A percentile compares a stretch with the other conserved stretches of the same genome.
These are phyloP conservation scores for Cardamine chenopodiifolia DNA, from an alignment of 345 rosid species.

Conservation along the genomic window DNA sequence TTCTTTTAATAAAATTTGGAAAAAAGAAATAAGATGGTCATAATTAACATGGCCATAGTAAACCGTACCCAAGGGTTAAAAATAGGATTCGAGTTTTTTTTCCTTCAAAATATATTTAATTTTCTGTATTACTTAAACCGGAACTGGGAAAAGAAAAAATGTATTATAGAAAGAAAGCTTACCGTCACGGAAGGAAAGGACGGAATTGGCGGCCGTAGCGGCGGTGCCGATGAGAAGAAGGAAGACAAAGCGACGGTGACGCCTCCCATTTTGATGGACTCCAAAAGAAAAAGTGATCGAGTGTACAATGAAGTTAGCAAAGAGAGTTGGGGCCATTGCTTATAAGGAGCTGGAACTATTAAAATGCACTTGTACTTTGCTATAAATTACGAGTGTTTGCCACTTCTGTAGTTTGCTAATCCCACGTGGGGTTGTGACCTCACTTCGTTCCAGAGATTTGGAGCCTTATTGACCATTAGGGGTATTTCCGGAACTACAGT, in stretches of 20 bases:
- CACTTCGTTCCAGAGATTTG: constrained; percentile 29
- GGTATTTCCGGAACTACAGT: constrained; percentile 11
- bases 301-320: constrained; percentile 14
- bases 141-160: neutral
- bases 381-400: constrained; percentile 30
- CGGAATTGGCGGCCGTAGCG: constrained; percentile 10
- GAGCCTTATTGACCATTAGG: constrained; percentile 12
- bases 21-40: neutral
- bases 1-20: neutral
- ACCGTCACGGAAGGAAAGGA: constrained; percentile 39
- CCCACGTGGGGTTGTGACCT: constrained; percentile 43
- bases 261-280: constrained; percentile 32
- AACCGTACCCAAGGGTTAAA: neutral
- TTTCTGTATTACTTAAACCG: neutral
- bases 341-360: constrained; percentile 16
- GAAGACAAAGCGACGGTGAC: constrained; percentile 33
- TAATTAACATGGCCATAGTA: neutral
- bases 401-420: constrained; percentile 23
- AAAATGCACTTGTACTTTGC: constrained; percentile 21
- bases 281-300: constrained; percentile 1
- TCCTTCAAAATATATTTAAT: neutral
- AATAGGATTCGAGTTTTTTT: neutral
- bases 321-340: constrained; percentile 24
- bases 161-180: neutral
- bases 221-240: constrained; percentile 39